Conservation (phyloP, 106 monocot genomes). For the Amphibolis antarctica region DNA sequence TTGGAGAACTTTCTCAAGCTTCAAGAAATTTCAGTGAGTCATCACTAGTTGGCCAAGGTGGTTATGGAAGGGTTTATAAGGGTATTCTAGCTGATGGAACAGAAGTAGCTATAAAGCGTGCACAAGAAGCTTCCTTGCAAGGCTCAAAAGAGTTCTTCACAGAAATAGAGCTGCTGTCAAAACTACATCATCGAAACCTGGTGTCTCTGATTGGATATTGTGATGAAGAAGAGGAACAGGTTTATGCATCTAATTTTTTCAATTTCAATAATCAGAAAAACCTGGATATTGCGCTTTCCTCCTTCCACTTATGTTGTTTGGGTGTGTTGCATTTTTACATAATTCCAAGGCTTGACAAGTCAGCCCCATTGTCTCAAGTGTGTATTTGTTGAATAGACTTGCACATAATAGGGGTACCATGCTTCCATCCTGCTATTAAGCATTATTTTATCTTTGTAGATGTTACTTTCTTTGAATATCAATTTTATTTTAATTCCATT, state of each 20-base stretch:
- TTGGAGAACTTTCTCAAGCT: constrained; percentile 54
- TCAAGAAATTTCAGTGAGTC: constrained; percentile 49
- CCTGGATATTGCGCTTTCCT: neutral
- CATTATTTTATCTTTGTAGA: too few species aligned
- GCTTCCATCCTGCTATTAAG: too few species aligned
- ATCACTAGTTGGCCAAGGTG: constrained; percentile 77
- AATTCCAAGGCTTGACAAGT: too few species aligned
- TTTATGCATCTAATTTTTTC: constrained; percentile 12
- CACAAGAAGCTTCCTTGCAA: constrained; percentile 76
- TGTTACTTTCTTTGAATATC: too few species aligned
- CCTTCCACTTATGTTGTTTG: neutral
- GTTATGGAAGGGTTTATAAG: constrained; percentile 95
- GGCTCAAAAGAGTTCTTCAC: constrained; percentile 94
- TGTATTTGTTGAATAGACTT: too few species aligned
- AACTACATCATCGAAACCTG: constrained; percentile 86
- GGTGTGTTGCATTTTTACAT: too few species aligned
- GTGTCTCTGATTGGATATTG: constrained; percentile 93
- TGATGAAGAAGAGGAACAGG: constrained; percentile 93
- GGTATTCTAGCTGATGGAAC: constrained; percentile 77
- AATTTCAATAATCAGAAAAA: too few species aligned
- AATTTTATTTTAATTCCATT: too few species aligned
- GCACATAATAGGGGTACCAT: too few species aligned
- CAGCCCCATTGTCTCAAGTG: too few species aligned
- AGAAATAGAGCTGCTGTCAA: constrained; percentile 87
- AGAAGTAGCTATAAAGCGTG: constrained; percentile 82